Base-by-base conservation (phyloP, 441 rosid species). In the Codiaeum variegatum region DNA sequence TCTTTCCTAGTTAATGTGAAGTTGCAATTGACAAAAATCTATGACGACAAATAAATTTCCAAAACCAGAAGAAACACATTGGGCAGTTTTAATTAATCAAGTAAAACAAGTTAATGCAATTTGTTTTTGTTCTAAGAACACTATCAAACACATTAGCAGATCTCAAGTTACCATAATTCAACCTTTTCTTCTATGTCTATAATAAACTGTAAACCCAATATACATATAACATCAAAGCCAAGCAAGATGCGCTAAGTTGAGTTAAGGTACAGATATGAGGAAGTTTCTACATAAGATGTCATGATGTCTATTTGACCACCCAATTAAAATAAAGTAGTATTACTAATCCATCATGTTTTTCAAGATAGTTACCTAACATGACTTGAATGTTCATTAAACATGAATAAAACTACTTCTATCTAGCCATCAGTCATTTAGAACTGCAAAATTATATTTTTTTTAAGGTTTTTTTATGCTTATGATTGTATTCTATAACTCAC, bases 401-500 rank as follows among this genome's bases (percentile, higher is more conserved):
- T 16, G 8, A 38, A 26, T 18, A 5, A 40, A 26, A 19, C 15
- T 11, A 16, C 26, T 18, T 19, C 23, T 13, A 13, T 18, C 34
- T 9, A 74, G 15, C 10, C 29, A 67, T 23, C 11, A n/a, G 4
- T 55, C 47, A 47, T 21, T 58, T 34, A 11, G 26, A 24, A 42
- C 51, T 67, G n/a, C 31, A 36, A 42, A n/a, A 12, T 55, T 55
- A 23, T 9, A 13, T 29, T 62, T 31, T 51, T 9, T 31, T 51
- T 9, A 62, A 24, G 19, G 19, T 3, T 31, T 16, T 62, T 40
- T 51, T 8, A 46, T 5, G 15, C 21, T 42, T 6, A 24, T 24
- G 9, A 62, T 23, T 21, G 66, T 60, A 18, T 4, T 9, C 7
- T 42, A 38, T 66, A 69, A 79, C 86, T 86, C 74, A 91, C 99